phyloP scores from a whole-genome alignment of 2,329 filamentous ascomycete species.

The Cladosporium sphaerospermum region DNA sequence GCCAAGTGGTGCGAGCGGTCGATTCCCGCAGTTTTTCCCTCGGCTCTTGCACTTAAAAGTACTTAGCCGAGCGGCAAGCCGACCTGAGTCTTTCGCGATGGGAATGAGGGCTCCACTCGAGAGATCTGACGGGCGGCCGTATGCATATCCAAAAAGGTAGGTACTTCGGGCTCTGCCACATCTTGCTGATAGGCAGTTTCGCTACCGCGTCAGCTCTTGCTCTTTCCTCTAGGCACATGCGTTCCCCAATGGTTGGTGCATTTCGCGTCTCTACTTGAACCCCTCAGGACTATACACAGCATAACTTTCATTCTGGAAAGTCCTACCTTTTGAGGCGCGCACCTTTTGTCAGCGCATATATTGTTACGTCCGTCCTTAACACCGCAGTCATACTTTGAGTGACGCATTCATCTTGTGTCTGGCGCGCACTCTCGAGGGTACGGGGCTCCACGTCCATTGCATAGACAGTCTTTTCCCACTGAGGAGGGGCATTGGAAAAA shows the following conservation, averaged over 20 bases:
- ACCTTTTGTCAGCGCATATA: neutral
- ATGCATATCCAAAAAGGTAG: slow-evolving; percentile 3
- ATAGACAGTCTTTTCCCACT: neutral
- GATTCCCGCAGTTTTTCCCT: neutral
- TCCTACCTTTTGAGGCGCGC: neutral
- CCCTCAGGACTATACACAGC: neutral
- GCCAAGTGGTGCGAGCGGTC: neutral
- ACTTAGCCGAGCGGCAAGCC: slow-evolving; percentile 2
- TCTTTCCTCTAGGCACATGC: neutral
- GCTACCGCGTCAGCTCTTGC: neutral
- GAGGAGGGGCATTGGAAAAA: neutral
- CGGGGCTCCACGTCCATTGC: neutral
- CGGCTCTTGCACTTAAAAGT: neutral
- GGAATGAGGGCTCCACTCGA: slow-evolving; percentile 1
- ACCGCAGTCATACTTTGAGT: neutral
- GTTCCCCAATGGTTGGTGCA: neutral
- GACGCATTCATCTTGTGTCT: too few species aligned
- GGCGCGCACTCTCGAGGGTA: neutral
- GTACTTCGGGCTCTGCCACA: neutral
- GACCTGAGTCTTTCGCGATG: neutral
- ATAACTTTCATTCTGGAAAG: neutral
- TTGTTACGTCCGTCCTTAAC: neutral
- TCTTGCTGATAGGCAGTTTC: neutral
- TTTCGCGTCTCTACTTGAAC: neutral
- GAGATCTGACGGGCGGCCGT: neutral